A percentile compares a stretch with the other conserved stretches of the same genome.
phyloP scores from a whole-genome alignment of 495 filamentous ascomycete genomes.

The Xylaria palmicola region DNA sequence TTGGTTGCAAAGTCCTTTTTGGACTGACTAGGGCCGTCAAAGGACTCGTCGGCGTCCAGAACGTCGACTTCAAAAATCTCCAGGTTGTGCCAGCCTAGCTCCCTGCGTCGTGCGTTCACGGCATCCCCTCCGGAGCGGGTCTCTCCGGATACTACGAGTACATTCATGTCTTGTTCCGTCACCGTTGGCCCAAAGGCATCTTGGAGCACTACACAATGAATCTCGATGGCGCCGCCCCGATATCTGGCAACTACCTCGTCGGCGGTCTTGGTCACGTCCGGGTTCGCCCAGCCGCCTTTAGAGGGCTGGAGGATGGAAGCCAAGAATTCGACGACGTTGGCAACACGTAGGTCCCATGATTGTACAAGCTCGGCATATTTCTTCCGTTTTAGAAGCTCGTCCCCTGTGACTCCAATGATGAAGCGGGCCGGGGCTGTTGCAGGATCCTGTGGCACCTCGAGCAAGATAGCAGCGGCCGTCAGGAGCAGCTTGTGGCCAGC shows the following conservation, averaged over 20 bases:
- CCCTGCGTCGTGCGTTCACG: constrained; percentile 75
- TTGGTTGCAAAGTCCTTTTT: constrained; percentile 73
- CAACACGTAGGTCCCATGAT: constrained; percentile 70
- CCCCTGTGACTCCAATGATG: constrained; percentile 84
- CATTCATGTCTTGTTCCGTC: constrained; percentile 74
- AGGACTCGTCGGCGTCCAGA: constrained; percentile 64
- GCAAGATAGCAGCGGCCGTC: constrained; percentile 74
- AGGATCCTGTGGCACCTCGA: constrained; percentile 51
- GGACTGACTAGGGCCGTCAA: constrained; percentile 41
- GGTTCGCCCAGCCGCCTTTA: constrained; percentile 30
- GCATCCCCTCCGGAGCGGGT: constrained; percentile 79
- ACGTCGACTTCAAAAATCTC: constrained; percentile 93
- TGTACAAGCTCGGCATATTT: constrained; percentile 79
- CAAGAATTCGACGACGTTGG: constrained; percentile 69
- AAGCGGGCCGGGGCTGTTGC: constrained; percentile 48
- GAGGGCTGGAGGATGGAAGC: constrained; percentile 62
- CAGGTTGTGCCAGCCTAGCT: constrained; percentile 73
- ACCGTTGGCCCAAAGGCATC: constrained; percentile 92
- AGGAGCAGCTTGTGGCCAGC: constrained; percentile 93
- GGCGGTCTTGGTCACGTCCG: constrained; percentile 27
- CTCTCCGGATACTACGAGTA: constrained; percentile 85
- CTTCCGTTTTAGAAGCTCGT: constrained; percentile 81
- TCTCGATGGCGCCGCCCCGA: constrained; percentile 41
- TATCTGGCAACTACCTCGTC: constrained; percentile 44
- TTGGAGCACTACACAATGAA: constrained; percentile 79